Conservation (phyloP, 1,139 yeast genomes). For the Candida anutae region DNA sequence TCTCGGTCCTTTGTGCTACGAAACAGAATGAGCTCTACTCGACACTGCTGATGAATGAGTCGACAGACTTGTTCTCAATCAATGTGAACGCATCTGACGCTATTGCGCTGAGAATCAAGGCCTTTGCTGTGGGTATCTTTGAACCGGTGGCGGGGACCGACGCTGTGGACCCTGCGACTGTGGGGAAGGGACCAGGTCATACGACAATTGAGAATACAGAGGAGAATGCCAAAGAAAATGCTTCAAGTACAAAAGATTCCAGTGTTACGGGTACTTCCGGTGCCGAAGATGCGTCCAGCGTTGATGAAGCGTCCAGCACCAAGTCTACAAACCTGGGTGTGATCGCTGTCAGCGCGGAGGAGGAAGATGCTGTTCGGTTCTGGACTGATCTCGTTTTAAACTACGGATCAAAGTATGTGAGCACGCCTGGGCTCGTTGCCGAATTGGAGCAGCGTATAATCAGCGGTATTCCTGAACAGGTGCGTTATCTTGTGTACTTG, state of each 20-base stretch:
- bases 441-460: slow-evolving; percentile 20
- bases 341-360: slow-evolving; percentile 3
- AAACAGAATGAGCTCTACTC: slow-evolving; percentile 27
- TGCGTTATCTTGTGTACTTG: slow-evolving; percentile 26
- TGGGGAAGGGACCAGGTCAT: too few relatives aligned
- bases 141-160: too few relatives aligned
- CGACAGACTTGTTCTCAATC: slow-evolving; percentile 20
- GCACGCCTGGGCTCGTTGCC: slow-evolving; percentile 10
- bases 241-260: too few relatives aligned
- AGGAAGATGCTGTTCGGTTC: slow-evolving; percentile 10
- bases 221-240: background rate
- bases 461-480: slow-evolving; percentile 25
- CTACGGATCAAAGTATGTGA: slow-evolving; percentile 13
- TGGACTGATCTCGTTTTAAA: slow-evolving; percentile 20
- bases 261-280: too few relatives aligned
- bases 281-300: too few relatives aligned
- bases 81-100: slow-evolving; percentile 4
- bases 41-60: slow-evolving; percentile 29
- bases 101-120: slow-evolving; percentile 3
- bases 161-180: too few relatives aligned
- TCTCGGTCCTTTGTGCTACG: slow-evolving; percentile 20
- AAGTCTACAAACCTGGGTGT: too few relatives aligned
- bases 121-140: too few relatives aligned
- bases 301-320: too few relatives aligned
- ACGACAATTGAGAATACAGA: too few relatives aligned